phyloP scores from a whole-genome alignment of 2,329 filamentous ascomycete species.

The Chrysoporthe austroafricana region DNA sequence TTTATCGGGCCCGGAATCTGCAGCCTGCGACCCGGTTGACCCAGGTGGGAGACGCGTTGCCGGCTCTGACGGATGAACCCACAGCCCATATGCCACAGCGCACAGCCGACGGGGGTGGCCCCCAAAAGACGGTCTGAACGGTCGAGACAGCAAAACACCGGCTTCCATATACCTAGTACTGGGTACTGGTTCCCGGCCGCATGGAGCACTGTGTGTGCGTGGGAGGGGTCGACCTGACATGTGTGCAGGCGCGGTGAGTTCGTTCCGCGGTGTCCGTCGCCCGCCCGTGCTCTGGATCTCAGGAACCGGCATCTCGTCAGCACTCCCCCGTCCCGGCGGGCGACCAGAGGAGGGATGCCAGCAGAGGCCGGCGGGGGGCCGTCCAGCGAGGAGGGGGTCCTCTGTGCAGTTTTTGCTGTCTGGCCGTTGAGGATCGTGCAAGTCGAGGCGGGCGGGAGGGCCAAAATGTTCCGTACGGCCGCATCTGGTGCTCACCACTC shows the following conservation, averaged over 20 bases:
- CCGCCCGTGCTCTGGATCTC: conserved; percentile 23
- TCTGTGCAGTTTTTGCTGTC: background rate
- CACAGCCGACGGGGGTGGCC: conserved; percentile 6
- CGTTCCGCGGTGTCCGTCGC: conserved; percentile 17
- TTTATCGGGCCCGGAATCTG: conserved; percentile 13
- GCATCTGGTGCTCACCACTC: conserved; percentile 4
- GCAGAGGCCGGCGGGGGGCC: background rate
- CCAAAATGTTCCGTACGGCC: conserved; percentile 10
- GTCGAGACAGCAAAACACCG: conserved; percentile 24
- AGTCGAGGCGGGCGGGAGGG: conserved; percentile 6
- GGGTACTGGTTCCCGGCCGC: background rate
- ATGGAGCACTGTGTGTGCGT: conserved; percentile 19
- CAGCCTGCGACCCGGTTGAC: background rate
- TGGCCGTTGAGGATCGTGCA: too few relatives aligned
- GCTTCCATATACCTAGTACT: background rate
- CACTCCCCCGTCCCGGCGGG: conserved; percentile 8
- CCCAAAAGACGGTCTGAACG: conserved; percentile 30
- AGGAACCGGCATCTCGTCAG: conserved; percentile 15
- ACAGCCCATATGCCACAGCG: conserved; percentile 6
- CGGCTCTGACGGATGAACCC: conserved; percentile 6
- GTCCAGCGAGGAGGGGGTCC: background rate
- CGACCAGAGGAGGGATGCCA: conserved; percentile 3
- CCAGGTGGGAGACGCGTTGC: background rate
- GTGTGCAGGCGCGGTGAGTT: conserved; percentile 14
- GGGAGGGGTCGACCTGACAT: conserved; percentile 12